Base-by-base conservation (phyloP, 805 yeast species). In the Starmerella powellii region DNA sequence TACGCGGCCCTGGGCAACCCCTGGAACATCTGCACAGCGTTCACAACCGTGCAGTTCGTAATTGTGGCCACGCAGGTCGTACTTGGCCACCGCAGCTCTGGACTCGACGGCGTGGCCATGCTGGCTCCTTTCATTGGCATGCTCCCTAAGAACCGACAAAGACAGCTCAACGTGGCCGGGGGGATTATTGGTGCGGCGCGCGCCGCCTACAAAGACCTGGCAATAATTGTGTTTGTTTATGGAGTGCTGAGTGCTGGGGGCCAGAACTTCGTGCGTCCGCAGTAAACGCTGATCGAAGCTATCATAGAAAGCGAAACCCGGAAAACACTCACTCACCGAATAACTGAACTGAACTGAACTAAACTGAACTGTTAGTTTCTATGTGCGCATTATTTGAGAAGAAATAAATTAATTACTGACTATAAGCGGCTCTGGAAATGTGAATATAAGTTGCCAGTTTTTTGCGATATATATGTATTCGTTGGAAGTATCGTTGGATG, bases 101-200 rank as follows among this genome's bases (percentile, higher is more conserved):
- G 44, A 11, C 17, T 55, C 8, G 48, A 55, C 17, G 46, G 50
- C 19, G 40, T 50, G 37, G 41, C 59, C 11, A 35, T 42, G 26
- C 34, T 57, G 17, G 52, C 51, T 12, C 51, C 53, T 8, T 38
- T 60, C 32, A 46, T 59, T 5, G 45, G 46, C 11, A 54, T 55
- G 49, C 47, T 60, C 27, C 63, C 63, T 2, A 38, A 34, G 15
- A 50, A 51, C 12, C 53, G 56, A 37, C 47, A 50, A 27, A 40
- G 45, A 16, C 56, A 56, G 41, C 34, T 56, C 38, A 13, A 48
- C 46, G 12, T 42, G 42, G 46, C 50, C 33, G 45, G 44, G 38
- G 19, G 47, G 37, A 30, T 46, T 41, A n/a, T 53, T 31, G 39
- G 21, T 24, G 39, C 46, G 17, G 31, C 37, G 40, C 35, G 52